Percentiles rank a stretch among this genome's conserved stretches.
phyloP scores from a whole-genome alignment of 371 early-diverging fungal species.

The Nosema granulosis region DNA sequence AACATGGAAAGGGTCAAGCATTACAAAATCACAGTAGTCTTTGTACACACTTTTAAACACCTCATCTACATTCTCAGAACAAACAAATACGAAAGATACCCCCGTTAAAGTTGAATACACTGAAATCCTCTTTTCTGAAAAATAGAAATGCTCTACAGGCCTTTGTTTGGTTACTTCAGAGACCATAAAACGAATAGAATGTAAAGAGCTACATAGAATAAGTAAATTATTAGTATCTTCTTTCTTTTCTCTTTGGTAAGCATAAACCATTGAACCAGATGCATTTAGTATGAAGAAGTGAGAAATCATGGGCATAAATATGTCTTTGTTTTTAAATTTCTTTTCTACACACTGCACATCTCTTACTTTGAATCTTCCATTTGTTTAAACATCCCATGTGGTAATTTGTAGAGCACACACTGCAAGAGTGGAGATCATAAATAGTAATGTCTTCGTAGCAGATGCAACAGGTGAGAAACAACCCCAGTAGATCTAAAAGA shows the following conservation, averaged over 20 bases:
- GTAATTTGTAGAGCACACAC: not conserved
- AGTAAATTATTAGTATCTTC: slow-evolving; percentile 27
- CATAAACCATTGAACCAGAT: slow-evolving; percentile 58
- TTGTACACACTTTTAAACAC: slow-evolving; percentile 74
- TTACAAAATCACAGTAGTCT: slow-evolving; percentile 84
- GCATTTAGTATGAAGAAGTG: slow-evolving; percentile 56
- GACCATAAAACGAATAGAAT: slow-evolving; percentile 34
- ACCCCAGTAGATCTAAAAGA: slow-evolving; percentile 1
- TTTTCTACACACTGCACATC: slow-evolving; percentile 7
- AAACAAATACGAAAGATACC: slow-evolving; percentile 43
- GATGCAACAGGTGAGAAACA: not conserved
- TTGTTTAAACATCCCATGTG: not conserved
- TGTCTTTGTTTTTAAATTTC: not conserved
- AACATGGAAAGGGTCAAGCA: slow-evolving; percentile 94
- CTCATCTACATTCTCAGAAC: not conserved
- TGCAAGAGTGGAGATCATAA: not conserved
- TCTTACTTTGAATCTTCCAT: not conserved
- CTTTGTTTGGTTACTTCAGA: not conserved
- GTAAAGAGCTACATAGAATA: slow-evolving; percentile 36
- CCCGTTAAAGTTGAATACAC: slow-evolving; percentile 34
- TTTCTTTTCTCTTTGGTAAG: slow-evolving; percentile 20
- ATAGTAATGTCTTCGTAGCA: not conserved
- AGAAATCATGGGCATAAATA: slow-evolving; percentile 10
- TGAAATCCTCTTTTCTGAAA: slow-evolving; percentile 18
- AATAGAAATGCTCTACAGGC: not conserved